Base-by-base conservation (phyloP, 179 eudicot genomes). In the Dionaea muscipula region DNA sequence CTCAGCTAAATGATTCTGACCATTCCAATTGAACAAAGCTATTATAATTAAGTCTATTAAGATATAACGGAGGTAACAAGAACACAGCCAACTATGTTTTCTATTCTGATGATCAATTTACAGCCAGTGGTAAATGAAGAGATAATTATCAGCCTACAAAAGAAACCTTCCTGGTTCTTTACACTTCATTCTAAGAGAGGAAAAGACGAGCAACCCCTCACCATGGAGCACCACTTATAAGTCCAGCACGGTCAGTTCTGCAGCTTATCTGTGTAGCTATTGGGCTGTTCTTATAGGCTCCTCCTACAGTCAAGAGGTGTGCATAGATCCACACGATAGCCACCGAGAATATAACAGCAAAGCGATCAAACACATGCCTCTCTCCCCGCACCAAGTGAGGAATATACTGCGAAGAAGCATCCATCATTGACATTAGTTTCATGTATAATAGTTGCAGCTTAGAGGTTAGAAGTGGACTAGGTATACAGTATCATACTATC, bases 241-340 rank as follows among this genome's bases (percentile, higher is more conserved):
- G 70, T 56, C 89, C 96, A 64, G 99, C 83, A 40, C 94, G 93
- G 63, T 93, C 99, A 47, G 93, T 85, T 75, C 96, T 73, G 69
- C 99, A 93, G 64, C 89, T 84, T 44, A 45, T 0, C 64, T 93
- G 96, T 50, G 99, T 93, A 39, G 69, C 63, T 51, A 17, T 23
- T 41, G 96, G 72, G 26, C 73, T 62, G 59, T 93, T 50, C 69
- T 76, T 93, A 54, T 88, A 88, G 7, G 96, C 95, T 25, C 99
- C 96, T 13, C 93, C 94, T 17, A 79, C 89, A 15, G 99, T 93
- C 45, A 93, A 83, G 15, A 93, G 39, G 69, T 79, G 82, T 18
- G 99, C 99, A 65, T 85, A 88, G 26, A 85, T 36, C 99, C 99
- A 93, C 23, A 93, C 90, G 21, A 93, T 81, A 4, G 33, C 62